Percentiles rank a stretch among this genome's conserved stretches.
Conservation (phyloP, 148 eudicot genomes). For the Fagopyrum tataricum region DNA sequence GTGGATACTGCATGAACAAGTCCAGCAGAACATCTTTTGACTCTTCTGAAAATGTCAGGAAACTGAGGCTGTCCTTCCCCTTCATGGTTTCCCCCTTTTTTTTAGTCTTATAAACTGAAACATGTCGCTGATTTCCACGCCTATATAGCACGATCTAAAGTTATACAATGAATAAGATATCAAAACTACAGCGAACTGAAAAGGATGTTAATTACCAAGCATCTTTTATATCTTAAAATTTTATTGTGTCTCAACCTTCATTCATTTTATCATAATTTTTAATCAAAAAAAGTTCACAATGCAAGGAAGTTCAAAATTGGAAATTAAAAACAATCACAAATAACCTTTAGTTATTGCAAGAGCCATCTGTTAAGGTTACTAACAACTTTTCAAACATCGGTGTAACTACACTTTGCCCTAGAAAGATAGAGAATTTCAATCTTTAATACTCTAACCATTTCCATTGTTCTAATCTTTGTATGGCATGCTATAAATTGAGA, state of each 20-base stretch:
- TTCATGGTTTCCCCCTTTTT: conserved; percentile 20
- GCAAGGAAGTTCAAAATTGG: not conserved
- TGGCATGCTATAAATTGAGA: not conserved
- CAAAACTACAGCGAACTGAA: not conserved
- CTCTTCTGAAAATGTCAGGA: conserved; percentile 53
- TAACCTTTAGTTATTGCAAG: not conserved
- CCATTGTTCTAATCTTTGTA: not conserved
- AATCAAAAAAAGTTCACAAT: not conserved
- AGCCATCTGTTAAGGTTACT: not conserved
- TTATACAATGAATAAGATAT: not conserved
- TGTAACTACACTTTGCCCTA: not conserved
- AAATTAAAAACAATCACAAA: not conserved
- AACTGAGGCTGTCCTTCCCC: conserved; percentile 25
- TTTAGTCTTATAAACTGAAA: conserved; percentile 44
- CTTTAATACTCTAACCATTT: not conserved
- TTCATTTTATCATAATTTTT: not conserved
- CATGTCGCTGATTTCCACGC: conserved; percentile 43
- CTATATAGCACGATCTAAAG: conserved; percentile 25
- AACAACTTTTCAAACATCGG: not conserved
- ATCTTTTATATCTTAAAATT: not conserved
- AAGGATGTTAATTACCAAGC: not conserved
- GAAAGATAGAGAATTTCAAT: not conserved
- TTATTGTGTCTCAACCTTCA: not conserved
- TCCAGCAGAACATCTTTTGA: conserved; percentile 54
- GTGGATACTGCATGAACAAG: conserved; percentile 67